Conservation (phyloP, 345 rosid genomes). For the Diplotaxis tenuifolia region DNA sequence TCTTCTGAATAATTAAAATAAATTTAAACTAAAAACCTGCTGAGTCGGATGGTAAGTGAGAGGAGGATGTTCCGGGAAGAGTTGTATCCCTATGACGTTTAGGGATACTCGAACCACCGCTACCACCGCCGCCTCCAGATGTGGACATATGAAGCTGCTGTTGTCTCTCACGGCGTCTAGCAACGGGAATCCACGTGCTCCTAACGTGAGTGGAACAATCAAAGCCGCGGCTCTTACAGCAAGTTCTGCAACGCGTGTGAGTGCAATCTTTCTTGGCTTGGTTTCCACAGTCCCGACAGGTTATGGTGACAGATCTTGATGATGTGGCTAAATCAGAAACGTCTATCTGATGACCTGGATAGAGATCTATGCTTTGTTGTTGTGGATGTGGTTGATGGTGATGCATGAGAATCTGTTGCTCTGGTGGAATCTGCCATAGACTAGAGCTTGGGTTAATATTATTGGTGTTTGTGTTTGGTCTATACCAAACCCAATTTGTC, state of each 20-base stretch:
- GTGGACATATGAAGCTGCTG: constrained; percentile 43
- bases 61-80: constrained; percentile 24
- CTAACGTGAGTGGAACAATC: constrained; percentile 79
- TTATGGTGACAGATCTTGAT: constrained; percentile 40
- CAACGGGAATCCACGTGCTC: constrained; percentile 85
- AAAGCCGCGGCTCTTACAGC: constrained; percentile 81
- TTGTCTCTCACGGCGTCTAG: constrained; percentile 73
- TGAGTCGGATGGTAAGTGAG: constrained; percentile 34
- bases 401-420: not conserved
- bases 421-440: not conserved
- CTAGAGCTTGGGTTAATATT: constrained; percentile 14
- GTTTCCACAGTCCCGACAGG: constrained; percentile 87
- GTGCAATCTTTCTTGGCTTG: constrained; percentile 82
- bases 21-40: constrained; percentile 23
- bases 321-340: constrained; percentile 42
- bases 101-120: constrained; percentile 10
- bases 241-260: constrained; percentile 78
- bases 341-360: constrained; percentile 48
- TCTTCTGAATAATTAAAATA: not conserved
- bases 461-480: constrained; percentile 33
- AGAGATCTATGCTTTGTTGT: constrained; percentile 60
- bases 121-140: constrained; percentile 20
- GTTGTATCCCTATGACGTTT: constrained; percentile 32
- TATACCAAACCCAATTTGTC: constrained; percentile 59
- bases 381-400: constrained; percentile 27